These are phyloP conservation scores for Aspergillus luchuensis DNA, from an alignment of 2,329 filamentous ascomycete species.

Conservation along the genomic window DNA sequence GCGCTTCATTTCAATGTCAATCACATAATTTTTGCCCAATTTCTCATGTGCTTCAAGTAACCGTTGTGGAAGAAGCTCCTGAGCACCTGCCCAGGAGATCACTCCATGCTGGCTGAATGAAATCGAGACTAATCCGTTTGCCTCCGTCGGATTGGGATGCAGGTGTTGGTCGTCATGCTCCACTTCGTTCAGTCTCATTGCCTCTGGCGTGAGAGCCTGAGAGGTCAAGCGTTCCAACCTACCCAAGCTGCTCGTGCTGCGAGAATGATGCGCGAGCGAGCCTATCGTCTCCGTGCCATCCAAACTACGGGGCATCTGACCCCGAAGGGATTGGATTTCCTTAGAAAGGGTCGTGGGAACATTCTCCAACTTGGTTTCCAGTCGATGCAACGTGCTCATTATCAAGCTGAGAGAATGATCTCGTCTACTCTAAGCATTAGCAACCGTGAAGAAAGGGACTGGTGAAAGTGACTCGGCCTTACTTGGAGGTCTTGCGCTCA, in stretches of 20 bases:
- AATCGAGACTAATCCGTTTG: slow-evolving; percentile 41
- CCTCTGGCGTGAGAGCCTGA: slow-evolving; percentile 32
- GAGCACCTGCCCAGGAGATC: slow-evolving; percentile 52
- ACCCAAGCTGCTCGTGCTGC: slow-evolving; percentile 11
- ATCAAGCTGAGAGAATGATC: slow-evolving; percentile 58
- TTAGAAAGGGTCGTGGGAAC: slow-evolving; percentile 40
- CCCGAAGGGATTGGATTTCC: slow-evolving; percentile 37
- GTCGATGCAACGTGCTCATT: slow-evolving; percentile 56
- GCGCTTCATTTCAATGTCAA: slow-evolving; percentile 53
- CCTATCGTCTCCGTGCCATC: slow-evolving; percentile 19
- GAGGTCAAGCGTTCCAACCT: slow-evolving; percentile 18
- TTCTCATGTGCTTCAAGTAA: slow-evolving; percentile 41
- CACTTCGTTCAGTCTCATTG: slow-evolving; percentile 31
- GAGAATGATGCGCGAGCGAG: slow-evolving; percentile 20
- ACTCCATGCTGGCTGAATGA: slow-evolving; percentile 57
- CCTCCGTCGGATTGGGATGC: slow-evolving; percentile 28
- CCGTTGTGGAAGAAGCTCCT: slow-evolving; percentile 45
- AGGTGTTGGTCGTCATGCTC: slow-evolving; percentile 30
- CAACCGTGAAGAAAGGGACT: background rate
- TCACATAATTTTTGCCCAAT: slow-evolving; percentile 53
- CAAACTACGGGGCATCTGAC: slow-evolving; percentile 26
- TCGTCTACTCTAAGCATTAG: slow-evolving; percentile 40
- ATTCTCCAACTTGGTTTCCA: slow-evolving; percentile 56
- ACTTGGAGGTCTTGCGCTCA: slow-evolving; percentile 57
- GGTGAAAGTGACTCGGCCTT: slow-evolving; percentile 14